Evolutionary conservation across 2,329 filamentous ascomycete species (phyloP).

Genomic region (Lecanicillium sp.): DNA sequence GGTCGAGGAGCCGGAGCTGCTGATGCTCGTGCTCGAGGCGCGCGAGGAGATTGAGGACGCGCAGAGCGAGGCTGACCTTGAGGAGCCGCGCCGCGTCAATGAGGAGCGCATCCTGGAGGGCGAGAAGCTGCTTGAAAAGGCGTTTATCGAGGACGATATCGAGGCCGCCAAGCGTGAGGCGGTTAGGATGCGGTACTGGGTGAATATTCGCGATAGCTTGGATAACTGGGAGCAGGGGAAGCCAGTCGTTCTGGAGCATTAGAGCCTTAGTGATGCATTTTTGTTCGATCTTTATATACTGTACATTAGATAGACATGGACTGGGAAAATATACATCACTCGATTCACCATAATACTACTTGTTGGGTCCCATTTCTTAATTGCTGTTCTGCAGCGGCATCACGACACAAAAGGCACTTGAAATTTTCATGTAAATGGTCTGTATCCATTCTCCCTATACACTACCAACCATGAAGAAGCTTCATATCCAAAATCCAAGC

Average conservation of each 20-base stretch:
- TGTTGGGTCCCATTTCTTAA: no score
- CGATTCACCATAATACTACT: no score
- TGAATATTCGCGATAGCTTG: conserved; percentile 74
- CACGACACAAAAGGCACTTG: no score
- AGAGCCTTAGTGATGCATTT: background rate
- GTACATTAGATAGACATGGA: background rate
- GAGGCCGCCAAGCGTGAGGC: conserved; percentile 62
- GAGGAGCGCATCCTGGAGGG: conserved; percentile 56
- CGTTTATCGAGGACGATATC: conserved; percentile 61
- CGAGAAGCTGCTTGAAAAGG: conserved; percentile 52
- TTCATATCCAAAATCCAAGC: background rate
- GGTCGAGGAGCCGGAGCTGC: conserved; percentile 58
- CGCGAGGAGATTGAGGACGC: conserved; percentile 70
- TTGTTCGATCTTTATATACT: no score
- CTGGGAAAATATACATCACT: background rate
- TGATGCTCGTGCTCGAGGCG: conserved; percentile 75
- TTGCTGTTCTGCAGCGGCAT: no score
- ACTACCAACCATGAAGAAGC: no score
- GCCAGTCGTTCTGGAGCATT: conserved; percentile 46
- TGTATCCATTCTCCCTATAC: no score
- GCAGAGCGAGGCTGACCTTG: conserved; percentile 55
- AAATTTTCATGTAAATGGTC: no score
- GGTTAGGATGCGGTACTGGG: conserved; percentile 80
- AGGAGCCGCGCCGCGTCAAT: conserved; percentile 55
- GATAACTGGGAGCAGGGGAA: conserved; percentile 78